phyloP scores from a whole-genome alignment of 805 yeast species.

The Saturnispora sekii region DNA sequence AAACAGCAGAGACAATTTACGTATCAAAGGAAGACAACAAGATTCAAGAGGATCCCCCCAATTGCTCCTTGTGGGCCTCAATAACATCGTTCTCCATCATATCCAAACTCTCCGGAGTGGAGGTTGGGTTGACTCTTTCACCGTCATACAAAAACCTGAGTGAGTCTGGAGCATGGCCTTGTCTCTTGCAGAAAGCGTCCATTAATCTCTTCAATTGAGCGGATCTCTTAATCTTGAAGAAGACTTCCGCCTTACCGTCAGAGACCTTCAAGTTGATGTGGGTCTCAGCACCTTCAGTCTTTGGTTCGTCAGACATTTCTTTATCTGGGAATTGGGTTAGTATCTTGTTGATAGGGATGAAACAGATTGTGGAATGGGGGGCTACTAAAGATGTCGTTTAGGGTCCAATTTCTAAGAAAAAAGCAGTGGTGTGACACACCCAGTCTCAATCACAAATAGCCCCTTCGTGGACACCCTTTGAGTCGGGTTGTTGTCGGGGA shows the following conservation, averaged over 20 bases:
- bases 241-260: slow-evolving; percentile 88
- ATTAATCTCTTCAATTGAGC: slow-evolving; percentile 90
- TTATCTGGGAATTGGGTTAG: neutral
- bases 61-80: slow-evolving; percentile 96
- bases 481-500: too few species aligned
- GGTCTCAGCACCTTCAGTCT: slow-evolving; percentile 37
- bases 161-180: slow-evolving; percentile 76
- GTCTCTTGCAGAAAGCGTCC: slow-evolving; percentile 98
- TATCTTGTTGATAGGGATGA: neutral
- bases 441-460: too few species aligned
- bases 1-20: neutral
- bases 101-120: slow-evolving; percentile 88
- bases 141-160: slow-evolving; percentile 92
- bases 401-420: too few species aligned
- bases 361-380: neutral
- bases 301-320: slow-evolving; percentile 31
- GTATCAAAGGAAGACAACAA: neutral
- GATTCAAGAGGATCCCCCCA: slow-evolving; percentile 40
- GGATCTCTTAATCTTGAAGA: slow-evolving; percentile 86
- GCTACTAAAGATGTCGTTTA: too few species aligned
- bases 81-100: slow-evolving; percentile 94
- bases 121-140: slow-evolving; percentile 74
- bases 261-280: slow-evolving; percentile 92
- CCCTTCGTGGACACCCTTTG: too few species aligned
- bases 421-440: too few species aligned